phyloP scores from a whole-genome alignment of 129 eudicot species.

The Arctium lappa region DNA sequence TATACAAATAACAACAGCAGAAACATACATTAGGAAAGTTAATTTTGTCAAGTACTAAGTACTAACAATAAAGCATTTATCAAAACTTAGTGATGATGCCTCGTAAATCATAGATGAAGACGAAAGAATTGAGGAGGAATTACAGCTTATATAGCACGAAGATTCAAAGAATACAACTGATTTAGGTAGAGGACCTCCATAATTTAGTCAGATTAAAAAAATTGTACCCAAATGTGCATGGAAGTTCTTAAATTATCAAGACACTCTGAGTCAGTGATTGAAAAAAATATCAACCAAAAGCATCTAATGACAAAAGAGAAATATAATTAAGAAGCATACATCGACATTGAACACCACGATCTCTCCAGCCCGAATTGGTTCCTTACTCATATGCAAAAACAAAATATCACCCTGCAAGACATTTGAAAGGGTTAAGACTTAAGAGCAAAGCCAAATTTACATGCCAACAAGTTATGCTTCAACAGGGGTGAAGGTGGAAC shows the following conservation, averaged over 20 bases:
- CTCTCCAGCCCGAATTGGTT: slow-evolving; percentile 94
- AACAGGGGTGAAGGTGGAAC: not conserved
- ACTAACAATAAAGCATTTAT: not conserved
- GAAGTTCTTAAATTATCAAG: slow-evolving; percentile 5
- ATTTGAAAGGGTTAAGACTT: slow-evolving; percentile 14
- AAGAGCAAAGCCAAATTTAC: not conserved
- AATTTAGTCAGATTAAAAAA: not conserved
- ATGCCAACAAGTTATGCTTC: slow-evolving; percentile 12
- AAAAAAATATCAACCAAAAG: not conserved
- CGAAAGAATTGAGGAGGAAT: not conserved
- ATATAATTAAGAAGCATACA: slow-evolving; percentile 38
- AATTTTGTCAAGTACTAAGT: not conserved
- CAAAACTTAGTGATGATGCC: not conserved
- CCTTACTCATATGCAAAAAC: slow-evolving; percentile 90
- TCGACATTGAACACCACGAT: slow-evolving; percentile 94
- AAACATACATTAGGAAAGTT: slow-evolving; percentile 14
- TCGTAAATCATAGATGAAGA: not conserved
- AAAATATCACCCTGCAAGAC: slow-evolving; percentile 91
- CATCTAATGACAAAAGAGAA: not conserved
- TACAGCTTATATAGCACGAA: not conserved
- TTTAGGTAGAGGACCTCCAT: not conserved
- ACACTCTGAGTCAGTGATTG: not conserved
- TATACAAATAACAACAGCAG: not conserved
- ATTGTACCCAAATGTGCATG: not conserved
- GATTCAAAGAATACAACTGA: not conserved